Conservation (phyloP, 176 grass and related monocot genomes). For the Eremochloa ophiuroides region DNA sequence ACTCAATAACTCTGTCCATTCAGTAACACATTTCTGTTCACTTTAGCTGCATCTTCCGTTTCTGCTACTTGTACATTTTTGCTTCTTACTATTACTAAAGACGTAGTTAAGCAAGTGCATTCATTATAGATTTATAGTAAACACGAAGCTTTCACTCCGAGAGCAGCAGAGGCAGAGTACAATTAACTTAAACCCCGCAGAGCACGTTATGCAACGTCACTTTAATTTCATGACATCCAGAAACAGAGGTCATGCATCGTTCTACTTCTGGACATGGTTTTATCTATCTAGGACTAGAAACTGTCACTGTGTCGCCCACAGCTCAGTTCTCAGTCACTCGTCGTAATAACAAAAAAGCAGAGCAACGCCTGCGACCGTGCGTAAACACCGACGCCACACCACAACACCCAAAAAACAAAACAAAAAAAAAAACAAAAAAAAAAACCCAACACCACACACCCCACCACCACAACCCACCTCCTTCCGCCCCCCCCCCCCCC, state of each 20-base stretch:
- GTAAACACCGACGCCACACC: no score
- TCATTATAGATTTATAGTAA: neutral
- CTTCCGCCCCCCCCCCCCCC: no score
- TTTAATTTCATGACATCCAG: neutral
- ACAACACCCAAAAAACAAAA: no score
- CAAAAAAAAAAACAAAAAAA: no score
- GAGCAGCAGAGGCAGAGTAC: neutral
- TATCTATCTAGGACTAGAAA: neutral
- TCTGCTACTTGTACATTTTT: neutral
- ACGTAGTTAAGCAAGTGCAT: neutral
- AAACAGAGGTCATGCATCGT: neutral
- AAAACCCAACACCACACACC: no score
- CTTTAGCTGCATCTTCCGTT: neutral
- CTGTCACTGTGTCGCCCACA: neutral
- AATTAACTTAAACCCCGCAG: neutral
- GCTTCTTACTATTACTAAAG: neutral
- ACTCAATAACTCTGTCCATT: neutral
- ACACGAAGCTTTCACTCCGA: neutral
- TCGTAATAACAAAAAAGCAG: neutral
- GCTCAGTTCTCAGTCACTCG: neutral
- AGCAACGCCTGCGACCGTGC: neutral
- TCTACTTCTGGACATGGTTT: neutral
- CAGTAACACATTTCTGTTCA: neutral
- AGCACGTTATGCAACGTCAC: neutral
- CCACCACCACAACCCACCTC: no score